These are phyloP conservation scores for Ophiostoma himal-ulmi DNA, from an alignment of 2,329 filamentous ascomycete species.

Conservation along the genomic window DNA sequence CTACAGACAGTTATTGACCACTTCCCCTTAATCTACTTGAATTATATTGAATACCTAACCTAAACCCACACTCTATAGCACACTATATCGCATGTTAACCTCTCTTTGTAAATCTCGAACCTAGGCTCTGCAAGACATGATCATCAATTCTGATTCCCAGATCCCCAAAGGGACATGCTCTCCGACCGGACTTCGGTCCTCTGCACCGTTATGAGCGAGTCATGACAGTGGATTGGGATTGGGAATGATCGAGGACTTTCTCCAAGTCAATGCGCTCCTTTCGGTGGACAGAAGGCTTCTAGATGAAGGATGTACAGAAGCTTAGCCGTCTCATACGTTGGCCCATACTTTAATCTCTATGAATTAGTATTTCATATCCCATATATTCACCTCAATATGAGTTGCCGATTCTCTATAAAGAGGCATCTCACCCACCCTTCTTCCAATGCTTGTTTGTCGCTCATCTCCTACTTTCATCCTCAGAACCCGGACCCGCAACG, in stretches of 20 bases:
- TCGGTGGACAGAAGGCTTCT: not conserved
- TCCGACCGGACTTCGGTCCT: not conserved
- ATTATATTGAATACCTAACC: not conserved
- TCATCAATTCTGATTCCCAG: not conserved
- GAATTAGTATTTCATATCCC: not conserved
- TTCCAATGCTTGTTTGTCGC: conserved; percentile 1
- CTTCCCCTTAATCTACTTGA: not conserved
- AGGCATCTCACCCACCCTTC: not conserved
- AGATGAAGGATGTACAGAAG: not conserved
- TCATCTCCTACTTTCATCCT: conserved; percentile 4
- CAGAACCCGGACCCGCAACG: not conserved
- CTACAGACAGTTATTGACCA: not conserved
- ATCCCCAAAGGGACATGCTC: not conserved
- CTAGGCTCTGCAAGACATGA: not conserved
- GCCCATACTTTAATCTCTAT: not conserved
- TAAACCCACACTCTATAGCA: not conserved
- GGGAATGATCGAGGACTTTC: not conserved
- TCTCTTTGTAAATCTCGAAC: not conserved
- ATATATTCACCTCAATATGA: not conserved
- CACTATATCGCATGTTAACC: not conserved
- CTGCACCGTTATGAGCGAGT: not conserved
- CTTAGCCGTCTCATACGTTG: not conserved
- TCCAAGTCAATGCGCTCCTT: not conserved
- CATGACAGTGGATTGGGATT: not conserved
- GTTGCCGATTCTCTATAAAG: conserved; percentile 1